Evolutionary conservation across 2,329 filamentous ascomycete species (phyloP).

Genomic region (Dothiorella sarmentorum): DNA sequence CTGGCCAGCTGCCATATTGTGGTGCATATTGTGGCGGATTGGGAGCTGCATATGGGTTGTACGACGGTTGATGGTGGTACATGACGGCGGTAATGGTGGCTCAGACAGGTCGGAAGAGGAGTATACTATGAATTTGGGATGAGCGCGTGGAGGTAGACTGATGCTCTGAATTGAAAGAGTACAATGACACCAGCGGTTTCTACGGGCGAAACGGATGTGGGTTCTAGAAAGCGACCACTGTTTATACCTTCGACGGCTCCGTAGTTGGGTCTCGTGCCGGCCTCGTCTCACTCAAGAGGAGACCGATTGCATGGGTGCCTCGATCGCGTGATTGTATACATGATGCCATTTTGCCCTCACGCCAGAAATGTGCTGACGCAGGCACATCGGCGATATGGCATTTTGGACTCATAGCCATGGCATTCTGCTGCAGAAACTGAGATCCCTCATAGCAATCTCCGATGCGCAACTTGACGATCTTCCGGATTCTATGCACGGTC

Average conservation of each 20-base stretch:
- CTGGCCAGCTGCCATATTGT: constrained; percentile 6
- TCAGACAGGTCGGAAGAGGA: neutral
- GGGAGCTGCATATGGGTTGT: neutral
- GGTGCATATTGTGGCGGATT: constrained; percentile 11
- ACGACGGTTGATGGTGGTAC: constrained; percentile 16
- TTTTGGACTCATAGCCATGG: constrained; percentile 8
- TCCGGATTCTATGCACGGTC: neutral
- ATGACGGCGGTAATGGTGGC: neutral
- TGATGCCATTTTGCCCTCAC: constrained; percentile 5
- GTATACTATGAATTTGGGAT: neutral
- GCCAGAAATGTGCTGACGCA: constrained; percentile 1
- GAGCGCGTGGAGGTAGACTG: neutral
- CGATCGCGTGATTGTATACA: neutral
- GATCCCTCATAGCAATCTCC: constrained; percentile 15
- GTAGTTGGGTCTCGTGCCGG: neutral
- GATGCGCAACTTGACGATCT: constrained; percentile 16
- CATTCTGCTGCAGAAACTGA: constrained; percentile 16
- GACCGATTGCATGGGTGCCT: neutral
- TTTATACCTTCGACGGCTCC: neutral
- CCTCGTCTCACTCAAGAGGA: neutral
- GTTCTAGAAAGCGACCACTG: neutral
- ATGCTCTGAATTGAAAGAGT: neutral
- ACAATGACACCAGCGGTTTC: neutral
- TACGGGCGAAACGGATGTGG: neutral
- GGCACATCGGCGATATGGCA: constrained; percentile 13